Conservation (phyloP, 2,329 filamentous ascomycete species). For the Fusarium incarnatum region DNA sequence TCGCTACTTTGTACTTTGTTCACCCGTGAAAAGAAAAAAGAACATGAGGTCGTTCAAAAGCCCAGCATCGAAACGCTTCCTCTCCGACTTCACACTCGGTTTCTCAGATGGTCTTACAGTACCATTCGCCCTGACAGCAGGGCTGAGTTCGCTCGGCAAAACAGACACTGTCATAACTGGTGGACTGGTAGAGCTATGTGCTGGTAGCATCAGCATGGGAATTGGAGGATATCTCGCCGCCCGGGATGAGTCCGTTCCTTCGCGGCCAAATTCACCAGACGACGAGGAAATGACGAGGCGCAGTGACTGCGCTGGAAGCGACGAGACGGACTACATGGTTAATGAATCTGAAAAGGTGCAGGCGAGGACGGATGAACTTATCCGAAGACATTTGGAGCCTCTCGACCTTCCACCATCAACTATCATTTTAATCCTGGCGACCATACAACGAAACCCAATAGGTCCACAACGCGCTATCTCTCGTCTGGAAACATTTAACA, state of each 20-base stretch:
- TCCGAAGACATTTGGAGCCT: conserved; percentile 51
- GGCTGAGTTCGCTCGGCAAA: conserved; percentile 70
- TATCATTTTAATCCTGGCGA: conserved; percentile 43
- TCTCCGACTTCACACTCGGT: conserved; percentile 76
- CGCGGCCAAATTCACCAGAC: background rate
- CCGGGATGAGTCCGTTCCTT: conserved; percentile 48
- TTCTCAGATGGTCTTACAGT: conserved; percentile 81
- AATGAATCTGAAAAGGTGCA: conserved; percentile 21
- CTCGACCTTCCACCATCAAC: conserved; percentile 44
- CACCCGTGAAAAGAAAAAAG: too few species aligned
- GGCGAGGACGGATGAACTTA: conserved; percentile 30
- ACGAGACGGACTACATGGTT: background rate
- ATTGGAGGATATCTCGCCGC: conserved; percentile 77
- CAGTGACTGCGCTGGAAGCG: too few species aligned
- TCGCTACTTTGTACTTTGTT: too few species aligned
- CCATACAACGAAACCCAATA: conserved; percentile 40
- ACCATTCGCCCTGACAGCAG: conserved; percentile 79
- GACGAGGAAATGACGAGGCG: conserved; percentile 34
- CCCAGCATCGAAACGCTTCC: conserved; percentile 55
- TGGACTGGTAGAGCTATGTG: conserved; percentile 76
- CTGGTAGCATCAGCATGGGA: conserved; percentile 79
- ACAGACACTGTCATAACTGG: conserved; percentile 74
- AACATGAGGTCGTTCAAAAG: conserved; percentile 40
- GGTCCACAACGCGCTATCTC: background rate
- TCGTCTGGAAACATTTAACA: conserved; percentile 34